Conservation (phyloP, 2,329 filamentous ascomycete genomes). For the Lecanicillium sp. region DNA sequence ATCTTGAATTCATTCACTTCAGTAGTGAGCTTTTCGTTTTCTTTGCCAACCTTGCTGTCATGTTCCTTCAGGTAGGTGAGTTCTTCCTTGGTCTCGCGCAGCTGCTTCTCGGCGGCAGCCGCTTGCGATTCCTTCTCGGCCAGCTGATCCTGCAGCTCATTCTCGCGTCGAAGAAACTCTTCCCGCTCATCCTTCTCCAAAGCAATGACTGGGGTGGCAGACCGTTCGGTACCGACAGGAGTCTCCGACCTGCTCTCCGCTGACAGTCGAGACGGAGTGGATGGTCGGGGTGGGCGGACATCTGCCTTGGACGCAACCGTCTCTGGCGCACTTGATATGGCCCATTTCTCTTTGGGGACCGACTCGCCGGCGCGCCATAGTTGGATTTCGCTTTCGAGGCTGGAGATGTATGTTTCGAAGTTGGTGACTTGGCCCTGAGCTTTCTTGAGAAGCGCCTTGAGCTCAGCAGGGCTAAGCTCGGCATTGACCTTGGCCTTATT, state of each 20-base stretch:
- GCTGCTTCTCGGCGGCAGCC: constrained; percentile 66
- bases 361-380: constrained; percentile 81
- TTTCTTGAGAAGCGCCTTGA: constrained; percentile 89
- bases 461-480: constrained; percentile 88
- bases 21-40: constrained; percentile 77
- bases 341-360: constrained; percentile 87
- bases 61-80: constrained; percentile 78
- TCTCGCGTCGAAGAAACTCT: constrained; percentile 89
- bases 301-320: constrained; percentile 30
- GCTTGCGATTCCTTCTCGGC: constrained; percentile 85
- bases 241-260: constrained; percentile 55
- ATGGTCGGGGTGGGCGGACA: constrained; percentile 38
- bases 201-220: constrained; percentile 77
- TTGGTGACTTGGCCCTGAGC: constrained; percentile 82
- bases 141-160: constrained; percentile 93
- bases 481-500: constrained; percentile 99
- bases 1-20: constrained; percentile 93
- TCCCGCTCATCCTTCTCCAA: constrained; percentile 96
- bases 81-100: constrained; percentile 81
- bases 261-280: constrained; percentile 41
- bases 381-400: constrained; percentile 75
- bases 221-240: constrained; percentile 64
- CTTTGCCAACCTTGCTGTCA: constrained; percentile 71
- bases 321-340: constrained; percentile 45
- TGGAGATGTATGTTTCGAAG: constrained; percentile 79